Evolutionary conservation across 1,284 basidiomycete species (phyloP).

Genomic region (Cystobasidiaceae sp.): DNA sequence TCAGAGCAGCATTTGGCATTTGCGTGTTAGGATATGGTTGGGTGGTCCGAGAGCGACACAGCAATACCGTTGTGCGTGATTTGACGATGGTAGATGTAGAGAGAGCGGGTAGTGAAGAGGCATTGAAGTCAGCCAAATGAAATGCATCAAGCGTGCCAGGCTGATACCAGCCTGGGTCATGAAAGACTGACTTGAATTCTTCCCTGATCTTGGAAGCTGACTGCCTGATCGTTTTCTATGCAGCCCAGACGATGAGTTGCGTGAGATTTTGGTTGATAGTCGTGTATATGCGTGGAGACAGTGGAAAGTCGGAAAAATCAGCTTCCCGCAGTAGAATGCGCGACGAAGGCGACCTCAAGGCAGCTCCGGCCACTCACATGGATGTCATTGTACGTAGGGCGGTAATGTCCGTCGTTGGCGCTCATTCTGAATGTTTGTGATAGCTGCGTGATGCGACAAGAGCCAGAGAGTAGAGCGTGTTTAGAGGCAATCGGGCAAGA

Average conservation of each 20-base stretch:
- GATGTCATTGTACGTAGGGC: slow-evolving; percentile 74
- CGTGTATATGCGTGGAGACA: neutral
- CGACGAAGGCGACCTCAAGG: slow-evolving; percentile 42
- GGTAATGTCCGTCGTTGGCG: slow-evolving; percentile 58
- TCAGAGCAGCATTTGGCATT: neutral
- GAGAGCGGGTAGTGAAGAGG: neutral
- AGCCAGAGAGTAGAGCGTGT: slow-evolving; percentile 2
- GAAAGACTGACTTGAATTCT: slow-evolving; percentile 60
- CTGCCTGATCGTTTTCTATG: slow-evolving; percentile 57
- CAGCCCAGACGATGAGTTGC: neutral
- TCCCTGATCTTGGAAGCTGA: slow-evolving; percentile 58
- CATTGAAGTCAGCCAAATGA: neutral
- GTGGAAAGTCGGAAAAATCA: neutral
- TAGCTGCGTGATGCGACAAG: slow-evolving; percentile 39
- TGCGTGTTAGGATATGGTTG: too few species aligned
- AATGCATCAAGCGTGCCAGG: too few species aligned
- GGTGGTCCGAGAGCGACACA: too few species aligned
- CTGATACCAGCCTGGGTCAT: too few species aligned
- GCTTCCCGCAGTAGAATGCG: slow-evolving; percentile 44
- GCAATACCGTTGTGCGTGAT: slow-evolving; percentile 13
- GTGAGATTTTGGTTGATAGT: neutral
- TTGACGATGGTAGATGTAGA: neutral
- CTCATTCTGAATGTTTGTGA: slow-evolving; percentile 22
- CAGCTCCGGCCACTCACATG: slow-evolving; percentile 55
- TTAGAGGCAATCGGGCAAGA: too few species aligned